phyloP scores from a whole-genome alignment of 176 grass and related monocot genomes.

The Eremochloa ophiuroides region DNA sequence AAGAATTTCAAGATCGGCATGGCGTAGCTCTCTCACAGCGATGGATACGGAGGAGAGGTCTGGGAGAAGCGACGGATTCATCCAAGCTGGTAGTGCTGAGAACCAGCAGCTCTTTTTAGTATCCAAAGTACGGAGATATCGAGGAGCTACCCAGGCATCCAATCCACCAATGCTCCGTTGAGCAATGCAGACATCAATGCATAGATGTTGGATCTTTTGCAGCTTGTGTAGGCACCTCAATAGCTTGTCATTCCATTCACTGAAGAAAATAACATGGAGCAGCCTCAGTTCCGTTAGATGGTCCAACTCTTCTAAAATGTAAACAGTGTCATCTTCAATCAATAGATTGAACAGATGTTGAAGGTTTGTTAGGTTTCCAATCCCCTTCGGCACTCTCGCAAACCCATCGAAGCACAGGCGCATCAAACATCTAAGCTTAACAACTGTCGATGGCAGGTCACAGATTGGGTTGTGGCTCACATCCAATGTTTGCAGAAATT shows the following conservation, averaged over 20 bases:
- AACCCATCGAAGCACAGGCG: neutral
- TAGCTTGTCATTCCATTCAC: neutral
- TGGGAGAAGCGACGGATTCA: neutral
- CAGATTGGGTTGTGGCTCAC: neutral
- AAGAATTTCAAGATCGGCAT: neutral
- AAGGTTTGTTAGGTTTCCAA: neutral
- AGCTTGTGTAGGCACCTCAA: neutral
- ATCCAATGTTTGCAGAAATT: neutral
- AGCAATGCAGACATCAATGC: accelerated
- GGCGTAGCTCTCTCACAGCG: neutral
- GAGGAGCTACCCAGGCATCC: neutral
- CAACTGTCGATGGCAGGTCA: neutral
- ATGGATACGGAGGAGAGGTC: neutral
- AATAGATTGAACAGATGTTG: neutral
- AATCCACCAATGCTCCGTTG: neutral
- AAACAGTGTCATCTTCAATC: too few relatives aligned
- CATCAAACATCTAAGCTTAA: neutral
- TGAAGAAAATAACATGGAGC: too few relatives aligned
- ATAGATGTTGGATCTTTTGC: neutral
- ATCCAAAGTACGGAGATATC: neutral
- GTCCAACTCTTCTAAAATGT: too few relatives aligned
- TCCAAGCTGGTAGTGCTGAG: neutral
- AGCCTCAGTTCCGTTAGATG: too few relatives aligned
- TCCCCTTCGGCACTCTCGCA: neutral
- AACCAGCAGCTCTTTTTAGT: accelerated